A percentile compares a stretch with the other conserved stretches of the same genome.
These are phyloP conservation scores for Lachnellula subtilissima DNA, from an alignment of 2,329 filamentous ascomycete genomes.

Conservation along the genomic window DNA sequence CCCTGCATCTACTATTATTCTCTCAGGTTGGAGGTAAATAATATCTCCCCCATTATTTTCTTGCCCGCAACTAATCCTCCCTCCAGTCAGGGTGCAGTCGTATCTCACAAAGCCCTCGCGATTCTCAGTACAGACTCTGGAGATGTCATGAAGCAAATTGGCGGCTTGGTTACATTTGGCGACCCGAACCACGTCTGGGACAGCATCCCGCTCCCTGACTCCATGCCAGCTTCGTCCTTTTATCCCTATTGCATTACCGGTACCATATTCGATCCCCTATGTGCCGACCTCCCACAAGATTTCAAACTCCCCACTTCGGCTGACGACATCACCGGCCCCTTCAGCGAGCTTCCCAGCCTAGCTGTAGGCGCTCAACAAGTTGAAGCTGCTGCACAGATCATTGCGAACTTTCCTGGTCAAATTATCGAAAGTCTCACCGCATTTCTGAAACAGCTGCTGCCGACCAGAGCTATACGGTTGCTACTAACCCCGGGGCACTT, in stretches of 20 bases:
- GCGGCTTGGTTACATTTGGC: neutral
- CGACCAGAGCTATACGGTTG: neutral
- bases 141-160: neutral
- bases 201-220: neutral
- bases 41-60: neutral
- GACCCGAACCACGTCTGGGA: neutral
- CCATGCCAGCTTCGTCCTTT: neutral
- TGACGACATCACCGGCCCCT: neutral
- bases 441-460: neutral
- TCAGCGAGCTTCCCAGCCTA: neutral
- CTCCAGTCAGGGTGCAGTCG: neutral
- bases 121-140: neutral
- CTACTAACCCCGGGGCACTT: neutral
- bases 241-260: neutral
- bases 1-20: neutral
- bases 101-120: neutral
- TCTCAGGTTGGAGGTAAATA: neutral
- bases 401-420: neutral
- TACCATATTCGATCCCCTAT: neutral
- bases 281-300: neutral
- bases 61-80: neutral
- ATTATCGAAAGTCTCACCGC: neutral
- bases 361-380: neutral
- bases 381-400: neutral
- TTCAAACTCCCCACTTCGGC: neutral